Evolutionary conservation across 2,329 filamentous ascomycete genomes (phyloP).

Genomic region (Fusarium begoniae): DNA sequence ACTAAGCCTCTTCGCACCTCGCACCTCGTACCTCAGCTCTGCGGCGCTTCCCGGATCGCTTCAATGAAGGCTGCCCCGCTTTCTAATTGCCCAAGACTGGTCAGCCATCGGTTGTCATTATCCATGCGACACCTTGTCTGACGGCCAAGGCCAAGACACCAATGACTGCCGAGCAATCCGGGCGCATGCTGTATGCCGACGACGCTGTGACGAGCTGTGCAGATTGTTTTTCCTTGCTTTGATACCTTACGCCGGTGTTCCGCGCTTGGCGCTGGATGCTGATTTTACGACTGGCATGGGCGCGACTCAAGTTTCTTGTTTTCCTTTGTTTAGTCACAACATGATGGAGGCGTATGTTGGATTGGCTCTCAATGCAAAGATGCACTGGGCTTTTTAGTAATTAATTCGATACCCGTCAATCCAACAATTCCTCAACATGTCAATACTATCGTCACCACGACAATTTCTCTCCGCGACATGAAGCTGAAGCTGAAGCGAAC

Average conservation of each 20-base stretch:
- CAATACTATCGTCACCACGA: neutral
- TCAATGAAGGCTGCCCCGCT: slow-evolving; percentile 27
- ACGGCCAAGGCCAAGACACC: slow-evolving; percentile 34
- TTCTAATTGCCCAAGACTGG: slow-evolving; percentile 12
- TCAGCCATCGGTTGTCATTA: slow-evolving; percentile 18
- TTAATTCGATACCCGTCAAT: slow-evolving; percentile 45
- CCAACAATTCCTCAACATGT: slow-evolving; percentile 34
- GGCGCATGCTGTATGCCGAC: slow-evolving; percentile 10
- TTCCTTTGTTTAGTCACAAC: slow-evolving; percentile 32
- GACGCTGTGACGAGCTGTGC: slow-evolving; percentile 21
- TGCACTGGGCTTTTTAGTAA: slow-evolving; percentile 42
- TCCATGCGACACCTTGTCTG: slow-evolving; percentile 20
- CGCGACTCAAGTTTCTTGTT: slow-evolving; percentile 16
- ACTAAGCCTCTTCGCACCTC: slow-evolving; percentile 59
- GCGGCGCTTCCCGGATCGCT: slow-evolving; percentile 17
- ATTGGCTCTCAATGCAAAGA: slow-evolving; percentile 40
- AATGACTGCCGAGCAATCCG: slow-evolving; percentile 32
- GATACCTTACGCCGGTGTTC: slow-evolving; percentile 31
- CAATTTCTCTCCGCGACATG: neutral
- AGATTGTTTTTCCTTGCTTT: slow-evolving; percentile 25
- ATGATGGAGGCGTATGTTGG: slow-evolving; percentile 37
- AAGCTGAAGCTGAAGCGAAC: neutral
- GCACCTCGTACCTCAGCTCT: slow-evolving; percentile 13
- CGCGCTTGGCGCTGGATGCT: slow-evolving; percentile 24
- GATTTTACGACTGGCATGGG: slow-evolving; percentile 35